Conservation (phyloP, 169 alveolate species). For the Perkinsus olseni region DNA sequence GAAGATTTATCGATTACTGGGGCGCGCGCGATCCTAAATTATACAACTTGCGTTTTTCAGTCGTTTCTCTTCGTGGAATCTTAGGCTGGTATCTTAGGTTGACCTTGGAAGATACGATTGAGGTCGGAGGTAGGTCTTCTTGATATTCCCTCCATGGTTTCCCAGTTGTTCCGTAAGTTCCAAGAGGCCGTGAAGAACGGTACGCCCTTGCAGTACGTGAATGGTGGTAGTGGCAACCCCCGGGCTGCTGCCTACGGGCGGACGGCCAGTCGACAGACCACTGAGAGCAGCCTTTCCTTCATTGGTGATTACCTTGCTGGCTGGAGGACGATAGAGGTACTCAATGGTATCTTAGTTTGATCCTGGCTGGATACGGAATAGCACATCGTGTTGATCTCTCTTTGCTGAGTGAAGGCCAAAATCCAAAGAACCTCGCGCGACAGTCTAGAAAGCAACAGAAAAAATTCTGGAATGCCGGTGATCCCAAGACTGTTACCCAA, state of each 20-base stretch:
- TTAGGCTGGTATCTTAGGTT: no score
- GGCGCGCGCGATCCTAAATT: no score
- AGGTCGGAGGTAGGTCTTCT: no score
- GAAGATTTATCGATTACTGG: no score
- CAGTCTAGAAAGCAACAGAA: no score
- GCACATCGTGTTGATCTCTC: not conserved
- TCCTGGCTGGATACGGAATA: not conserved
- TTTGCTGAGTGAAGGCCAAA: not conserved
- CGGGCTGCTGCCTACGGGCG: not conserved
- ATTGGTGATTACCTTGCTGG: not conserved
- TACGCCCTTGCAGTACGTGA: not conserved
- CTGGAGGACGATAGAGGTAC: not conserved
- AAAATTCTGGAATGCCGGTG: no score
- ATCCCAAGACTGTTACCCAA: no score
- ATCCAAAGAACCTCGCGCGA: no score
- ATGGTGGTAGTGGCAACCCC: not conserved
- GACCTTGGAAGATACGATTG: no score
- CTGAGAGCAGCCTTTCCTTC: not conserved
- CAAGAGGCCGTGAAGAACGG: not conserved
- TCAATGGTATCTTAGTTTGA: not conserved
- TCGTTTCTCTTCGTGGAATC: no score
- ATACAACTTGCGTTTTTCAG: no score
- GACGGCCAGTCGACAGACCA: not conserved
- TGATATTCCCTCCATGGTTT: not conserved
- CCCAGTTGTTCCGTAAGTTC: not conserved